Evolutionary conservation across 139 green algal genomes (phyloP), one percentile per base, ranked within the genome.

Genomic region (Volvox reticuliferus): DNA sequence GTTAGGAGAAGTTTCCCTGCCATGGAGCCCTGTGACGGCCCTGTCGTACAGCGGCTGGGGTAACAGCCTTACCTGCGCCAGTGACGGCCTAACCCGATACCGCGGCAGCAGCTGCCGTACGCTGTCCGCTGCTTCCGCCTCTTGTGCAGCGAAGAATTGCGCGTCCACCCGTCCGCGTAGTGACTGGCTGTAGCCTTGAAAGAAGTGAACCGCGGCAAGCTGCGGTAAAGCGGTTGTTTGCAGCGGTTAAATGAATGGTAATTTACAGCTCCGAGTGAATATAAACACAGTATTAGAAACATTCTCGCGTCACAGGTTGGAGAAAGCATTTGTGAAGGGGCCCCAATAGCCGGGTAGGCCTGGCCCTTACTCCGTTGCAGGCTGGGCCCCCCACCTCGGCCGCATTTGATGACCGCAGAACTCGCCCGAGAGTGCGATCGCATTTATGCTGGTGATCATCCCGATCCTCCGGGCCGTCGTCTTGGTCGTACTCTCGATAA

Each of bases 81-180:
- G 69, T 2, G 93, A 94, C 3, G 93, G 93, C 18, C 91, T 78
- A 22, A 88, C 87, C 26, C 89, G 91, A 81, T 93, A 62, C 20
- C 71, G 20, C 6, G 89, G 89, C 82, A 92, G 71, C 55, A 90
- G 61, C 62, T 68, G 20, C 71, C 76, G 35, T 24, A 92, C 13
- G 14, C n/a, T 13, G 44, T 86, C 75, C 19, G 69, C 81, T 68
- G 75, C 82, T 33, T 37, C 28, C 75, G 33, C 28, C 75, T 92
- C 89, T 65, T 92, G 89, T 35, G 79, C 82, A 33, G 44, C 69
- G 19, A 90, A 89, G 28, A 36, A 32, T 33, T 36, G 35, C 19
- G 71, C 73, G 63, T 92, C 89, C 20, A 79, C 68, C 20, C 83
- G 82, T 12, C 30, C 30, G 37, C 73, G 50, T 32, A 76, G 69